These are phyloP conservation scores for Triangularia verruculosa DNA, from an alignment of 2,329 filamentous ascomycete species.

Conservation along the genomic window DNA sequence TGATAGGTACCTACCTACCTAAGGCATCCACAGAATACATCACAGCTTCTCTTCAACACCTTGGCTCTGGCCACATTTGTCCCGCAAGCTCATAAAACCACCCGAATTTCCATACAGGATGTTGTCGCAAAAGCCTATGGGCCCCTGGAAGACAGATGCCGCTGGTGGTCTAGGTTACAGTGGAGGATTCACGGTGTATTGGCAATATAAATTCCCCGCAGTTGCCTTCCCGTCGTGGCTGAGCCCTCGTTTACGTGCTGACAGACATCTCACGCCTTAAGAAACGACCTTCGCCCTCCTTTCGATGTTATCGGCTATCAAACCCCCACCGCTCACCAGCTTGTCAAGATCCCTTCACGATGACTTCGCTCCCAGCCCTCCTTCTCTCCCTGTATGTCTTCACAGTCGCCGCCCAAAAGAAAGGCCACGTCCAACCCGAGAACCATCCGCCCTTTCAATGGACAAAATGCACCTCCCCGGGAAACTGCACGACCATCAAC, in stretches of 20 bases:
- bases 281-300: too few species aligned
- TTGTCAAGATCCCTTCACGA: neutral
- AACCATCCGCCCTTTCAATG: conserved; percentile 4
- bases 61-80: neutral
- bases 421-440: neutral
- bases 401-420: neutral
- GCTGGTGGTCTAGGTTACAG: neutral
- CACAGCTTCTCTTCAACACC: neutral
- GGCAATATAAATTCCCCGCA: neutral
- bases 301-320: too few species aligned
- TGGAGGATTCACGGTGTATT: neutral
- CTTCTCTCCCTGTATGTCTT: neutral
- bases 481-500: neutral
- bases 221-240: neutral
- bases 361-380: neutral
- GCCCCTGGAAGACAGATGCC: neutral
- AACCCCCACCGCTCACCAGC: too few species aligned
- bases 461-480: neutral
- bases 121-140: neutral
- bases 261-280: too few species aligned
- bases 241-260: neutral
- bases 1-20: too few species aligned
- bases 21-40: too few species aligned
- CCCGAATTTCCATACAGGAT: neutral
- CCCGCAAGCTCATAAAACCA: neutral